phyloP scores from a whole-genome alignment of 2,329 filamentous ascomycete species.

The Rugonectria rugulosa region DNA sequence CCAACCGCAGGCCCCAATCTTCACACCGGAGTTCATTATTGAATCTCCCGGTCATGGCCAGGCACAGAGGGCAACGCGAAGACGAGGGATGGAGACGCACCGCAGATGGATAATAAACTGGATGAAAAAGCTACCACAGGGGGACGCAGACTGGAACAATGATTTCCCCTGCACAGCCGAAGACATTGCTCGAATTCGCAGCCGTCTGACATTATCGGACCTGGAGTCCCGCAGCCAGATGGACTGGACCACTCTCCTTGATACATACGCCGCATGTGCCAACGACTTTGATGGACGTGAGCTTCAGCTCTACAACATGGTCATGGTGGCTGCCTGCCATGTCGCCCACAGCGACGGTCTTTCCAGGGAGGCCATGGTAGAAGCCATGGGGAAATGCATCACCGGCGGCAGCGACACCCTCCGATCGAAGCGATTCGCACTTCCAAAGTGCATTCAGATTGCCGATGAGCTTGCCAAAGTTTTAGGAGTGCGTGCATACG shows the following conservation, averaged over 20 bases:
- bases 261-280: conserved; percentile 34
- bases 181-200: conserved; percentile 30
- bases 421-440: conserved; percentile 36
- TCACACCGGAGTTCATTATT: conserved; percentile 36
- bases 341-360: conserved; percentile 34
- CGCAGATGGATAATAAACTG: conserved; percentile 37
- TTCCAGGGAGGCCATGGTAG: conserved; percentile 29
- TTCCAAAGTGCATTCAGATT: conserved; percentile 38
- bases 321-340: conserved; percentile 37
- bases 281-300: conserved; percentile 34
- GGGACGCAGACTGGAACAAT: conserved; percentile 39
- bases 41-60: conserved; percentile 35
- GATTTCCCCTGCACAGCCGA: conserved; percentile 33
- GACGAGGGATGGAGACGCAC: conserved; percentile 35
- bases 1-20: conserved; percentile 26
- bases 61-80: conserved; percentile 35
- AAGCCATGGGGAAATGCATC: conserved; percentile 36
- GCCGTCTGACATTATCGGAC: conserved; percentile 31
- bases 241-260: conserved; percentile 35
- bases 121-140: conserved; percentile 38
- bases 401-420: conserved; percentile 37
- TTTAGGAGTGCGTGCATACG: conserved; percentile 34
- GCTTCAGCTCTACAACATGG: conserved; percentile 36
- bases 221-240: conserved; percentile 29
- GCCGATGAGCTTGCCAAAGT: conserved; percentile 36